Base-by-base conservation (phyloP, 305 asterid species). In the Fraxinus paxiana region DNA sequence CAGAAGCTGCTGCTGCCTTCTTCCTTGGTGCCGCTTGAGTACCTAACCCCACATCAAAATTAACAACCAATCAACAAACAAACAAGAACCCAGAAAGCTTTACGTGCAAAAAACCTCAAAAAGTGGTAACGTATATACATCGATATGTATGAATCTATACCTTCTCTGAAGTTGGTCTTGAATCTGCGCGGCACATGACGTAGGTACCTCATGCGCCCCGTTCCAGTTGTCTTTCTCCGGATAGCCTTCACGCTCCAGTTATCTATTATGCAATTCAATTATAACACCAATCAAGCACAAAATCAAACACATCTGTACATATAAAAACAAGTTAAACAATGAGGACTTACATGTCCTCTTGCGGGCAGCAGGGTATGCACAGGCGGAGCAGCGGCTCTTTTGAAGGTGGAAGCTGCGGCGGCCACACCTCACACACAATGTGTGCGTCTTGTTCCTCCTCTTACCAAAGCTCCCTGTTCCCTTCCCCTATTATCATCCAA, bases 161-260 rank as follows among this genome's bases (percentile, higher is more conserved):
- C 98, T 92, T 94, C 98, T 91, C 97, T 92, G 88, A 93, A 93
- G 86, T 90, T 90, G 71, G 97, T 91, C 93, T 93, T 93, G 87
- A 93, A 93, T 84, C 98, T 86, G 82, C 94, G 91, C 20, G 97
- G 94, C 6, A 93, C 96, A 2, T 93, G 46, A 75, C 97, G 94
- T 28, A 92, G 92, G 48, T 93, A 92, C 93, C 96, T 91, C 98
- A 93, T 93, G n/a, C 97, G 92, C 18, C 98, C 98, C 5, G 97
- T 92, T 65, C 97, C 98, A 34, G 97, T 92, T 13, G 97, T 93
- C 94, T 93, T 92, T 75, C 97, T 79, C 71, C 97, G 92, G 76
- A 92, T 91, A 54, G 97, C 98, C 92, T 93, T 93, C 80, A 84
- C 93, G 79, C 97, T 93, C 98, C 98, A 93, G 88, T 93, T 93